phyloP scores from a whole-genome alignment of 2,329 filamentous ascomycete species.

The Hortaea sp. region DNA sequence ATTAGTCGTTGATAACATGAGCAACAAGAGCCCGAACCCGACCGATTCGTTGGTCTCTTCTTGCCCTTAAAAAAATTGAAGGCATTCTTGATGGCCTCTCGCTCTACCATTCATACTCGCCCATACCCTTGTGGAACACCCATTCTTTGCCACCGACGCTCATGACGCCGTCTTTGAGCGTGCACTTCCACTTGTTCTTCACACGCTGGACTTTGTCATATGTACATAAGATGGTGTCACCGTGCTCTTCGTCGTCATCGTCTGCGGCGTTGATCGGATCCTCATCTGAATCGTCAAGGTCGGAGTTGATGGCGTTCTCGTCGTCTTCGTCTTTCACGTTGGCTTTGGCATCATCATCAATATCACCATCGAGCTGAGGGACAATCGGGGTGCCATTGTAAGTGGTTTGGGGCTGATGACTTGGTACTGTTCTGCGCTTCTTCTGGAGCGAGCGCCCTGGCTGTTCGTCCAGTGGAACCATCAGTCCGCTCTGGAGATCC shows the following conservation, averaged over 20 bases:
- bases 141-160: constrained; percentile 86
- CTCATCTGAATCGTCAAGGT: constrained; percentile 91
- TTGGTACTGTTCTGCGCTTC: constrained; percentile 1
- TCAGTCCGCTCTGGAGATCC: constrained; percentile 64
- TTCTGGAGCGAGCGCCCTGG: constrained; percentile 9
- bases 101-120: constrained; percentile 87
- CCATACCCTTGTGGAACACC: constrained; percentile 93
- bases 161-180: constrained; percentile 89
- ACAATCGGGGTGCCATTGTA: constrained; percentile 15
- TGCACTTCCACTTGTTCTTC: constrained; percentile 97
- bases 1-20: too few species aligned
- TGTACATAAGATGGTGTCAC: constrained; percentile 89
- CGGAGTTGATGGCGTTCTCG: constrained; percentile 96
- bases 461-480: constrained; percentile 58
- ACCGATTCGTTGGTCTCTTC: too few species aligned
- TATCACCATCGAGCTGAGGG: constrained; percentile 45
- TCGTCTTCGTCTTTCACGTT: constrained; percentile 46
- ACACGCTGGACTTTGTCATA: constrained; percentile 99
- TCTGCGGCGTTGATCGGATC: constrained; percentile 37
- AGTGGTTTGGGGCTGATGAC: background rate
- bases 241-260: constrained; percentile 71
- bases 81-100: too few species aligned
- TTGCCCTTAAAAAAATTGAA: too few species aligned
- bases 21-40: too few species aligned
- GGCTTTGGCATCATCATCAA: constrained; percentile 35